Conservation (phyloP, 2,329 filamentous ascomycete genomes). For the Clonostachys sp. region DNA sequence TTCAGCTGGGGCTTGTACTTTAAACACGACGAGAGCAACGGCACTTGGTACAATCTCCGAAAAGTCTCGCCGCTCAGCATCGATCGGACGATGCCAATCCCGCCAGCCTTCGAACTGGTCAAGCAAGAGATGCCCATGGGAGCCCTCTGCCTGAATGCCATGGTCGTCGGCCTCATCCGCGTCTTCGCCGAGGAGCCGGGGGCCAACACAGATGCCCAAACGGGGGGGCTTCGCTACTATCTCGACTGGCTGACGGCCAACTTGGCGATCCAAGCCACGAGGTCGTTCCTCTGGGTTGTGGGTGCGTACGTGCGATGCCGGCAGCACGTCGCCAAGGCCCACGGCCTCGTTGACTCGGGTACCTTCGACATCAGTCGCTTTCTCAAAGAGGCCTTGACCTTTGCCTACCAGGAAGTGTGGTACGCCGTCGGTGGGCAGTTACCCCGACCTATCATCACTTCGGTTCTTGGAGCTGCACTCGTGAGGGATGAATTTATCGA, state of each 20-base stretch:
- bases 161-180: constrained; percentile 21
- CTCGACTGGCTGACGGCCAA: constrained; percentile 22
- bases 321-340: constrained; percentile 11
- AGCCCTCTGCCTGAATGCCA: constrained; percentile 11
- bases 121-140: not conserved
- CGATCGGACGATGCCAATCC: not conserved
- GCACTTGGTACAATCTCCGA: constrained; percentile 17
- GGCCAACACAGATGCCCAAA: constrained; percentile 1
- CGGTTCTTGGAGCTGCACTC: constrained; percentile 7
- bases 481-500: not conserved
- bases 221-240: no score
- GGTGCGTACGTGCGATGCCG: constrained; percentile 18
- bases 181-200: constrained; percentile 13
- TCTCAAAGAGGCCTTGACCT: constrained; percentile 16
- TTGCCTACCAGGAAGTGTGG: constrained; percentile 20
- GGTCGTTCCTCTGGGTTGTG: constrained; percentile 21
- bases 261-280: constrained; percentile 11
- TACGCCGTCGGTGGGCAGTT: constrained; percentile 18
- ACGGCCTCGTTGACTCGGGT: constrained; percentile 6
- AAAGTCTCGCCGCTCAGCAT: not conserved
- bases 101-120: not conserved
- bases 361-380: constrained; percentile 17
- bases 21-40: constrained; percentile 15
- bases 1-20: constrained; percentile 31
- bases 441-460: constrained; percentile 19